Percentiles rank a stretch among this genome's conserved stretches.
Conservation (phyloP, 441 rosid species). For the Erodium chrysanthum region DNA sequence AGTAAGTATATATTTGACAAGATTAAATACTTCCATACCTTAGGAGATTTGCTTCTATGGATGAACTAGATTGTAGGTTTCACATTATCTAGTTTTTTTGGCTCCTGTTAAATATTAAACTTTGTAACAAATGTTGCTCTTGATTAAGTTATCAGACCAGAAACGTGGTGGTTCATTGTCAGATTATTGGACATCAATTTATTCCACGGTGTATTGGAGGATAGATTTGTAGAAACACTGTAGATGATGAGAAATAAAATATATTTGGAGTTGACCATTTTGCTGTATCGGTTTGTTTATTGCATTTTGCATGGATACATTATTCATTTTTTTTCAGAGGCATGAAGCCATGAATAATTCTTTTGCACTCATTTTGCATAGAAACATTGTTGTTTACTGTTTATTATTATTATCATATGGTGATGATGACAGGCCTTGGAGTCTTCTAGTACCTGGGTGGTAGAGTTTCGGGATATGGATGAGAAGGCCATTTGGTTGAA, state of each 20-base stretch:
- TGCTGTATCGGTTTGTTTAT: neutral
- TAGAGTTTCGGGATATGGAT: slow-evolving; percentile 66
- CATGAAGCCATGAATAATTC: neutral
- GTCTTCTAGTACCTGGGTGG: slow-evolving; percentile 85
- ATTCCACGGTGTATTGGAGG: neutral
- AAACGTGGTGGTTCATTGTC: neutral
- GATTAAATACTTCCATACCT: neutral
- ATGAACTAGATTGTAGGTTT: neutral
- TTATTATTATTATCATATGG: neutral
- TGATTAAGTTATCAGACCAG: neutral
- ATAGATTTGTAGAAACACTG: neutral
- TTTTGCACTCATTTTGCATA: neutral
- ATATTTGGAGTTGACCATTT: neutral
- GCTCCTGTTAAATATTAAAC: neutral
- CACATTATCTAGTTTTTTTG: neutral
- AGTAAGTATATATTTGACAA: neutral
- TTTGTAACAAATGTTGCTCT: neutral
- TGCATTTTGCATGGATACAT: neutral
- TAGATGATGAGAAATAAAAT: neutral
- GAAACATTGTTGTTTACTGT: neutral
- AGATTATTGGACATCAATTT: neutral
- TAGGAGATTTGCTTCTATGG: neutral
- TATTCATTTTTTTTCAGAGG: neutral
- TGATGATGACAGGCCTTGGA: slow-evolving; percentile 59
- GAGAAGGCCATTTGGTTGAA: slow-evolving; percentile 78